Percentiles rank a stretch among this genome's conserved stretches.
Conservation (phyloP, 495 filamentous ascomycete species). For the Aspergillus coremiiformis region DNA sequence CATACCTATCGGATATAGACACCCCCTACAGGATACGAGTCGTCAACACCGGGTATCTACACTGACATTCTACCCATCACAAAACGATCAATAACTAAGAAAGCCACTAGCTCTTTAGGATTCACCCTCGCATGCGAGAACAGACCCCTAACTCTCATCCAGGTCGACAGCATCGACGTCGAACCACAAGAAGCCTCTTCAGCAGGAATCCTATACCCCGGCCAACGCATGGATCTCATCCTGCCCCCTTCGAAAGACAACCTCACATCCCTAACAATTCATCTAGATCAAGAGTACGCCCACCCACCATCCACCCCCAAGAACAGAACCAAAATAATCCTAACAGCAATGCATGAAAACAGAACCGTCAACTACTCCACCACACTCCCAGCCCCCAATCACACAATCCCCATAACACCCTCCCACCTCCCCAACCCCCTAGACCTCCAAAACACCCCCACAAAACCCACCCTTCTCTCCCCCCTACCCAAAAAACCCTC, state of each 20-base stretch:
- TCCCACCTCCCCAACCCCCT: slow-evolving; percentile 7
- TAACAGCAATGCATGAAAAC: background rate
- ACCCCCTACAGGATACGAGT: slow-evolving; percentile 25
- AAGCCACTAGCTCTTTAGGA: slow-evolving; percentile 33
- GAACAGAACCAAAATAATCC: background rate
- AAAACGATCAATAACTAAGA: background rate
- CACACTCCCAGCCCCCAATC: slow-evolving; percentile 33
- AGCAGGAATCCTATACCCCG: slow-evolving; percentile 41
- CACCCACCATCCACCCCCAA: background rate
- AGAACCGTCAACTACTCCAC: slow-evolving; percentile 45
- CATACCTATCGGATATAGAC: slow-evolving; percentile 19
- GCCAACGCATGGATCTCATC: slow-evolving; percentile 44
- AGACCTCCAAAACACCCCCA: slow-evolving; percentile 22
- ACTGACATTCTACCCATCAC: background rate
- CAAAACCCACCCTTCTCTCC: slow-evolving; percentile 15
- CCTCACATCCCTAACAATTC: slow-evolving; percentile 24
- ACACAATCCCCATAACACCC: slow-evolving; percentile 30
- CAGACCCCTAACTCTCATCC: slow-evolving; percentile 25
- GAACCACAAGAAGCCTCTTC: slow-evolving; percentile 20
- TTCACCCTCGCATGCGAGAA: slow-evolving; percentile 30
- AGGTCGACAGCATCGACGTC: slow-evolving; percentile 38
- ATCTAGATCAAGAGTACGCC: slow-evolving; percentile 38
- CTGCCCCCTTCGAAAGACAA: slow-evolving; percentile 14
- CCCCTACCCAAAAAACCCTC: slow-evolving; percentile 23
- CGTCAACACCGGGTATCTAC: slow-evolving; percentile 33